A percentile compares a stretch with the other conserved stretches of the same genome.
Conservation (phyloP, 108 stramenopile species). For the Nitzschia sp. region DNA sequence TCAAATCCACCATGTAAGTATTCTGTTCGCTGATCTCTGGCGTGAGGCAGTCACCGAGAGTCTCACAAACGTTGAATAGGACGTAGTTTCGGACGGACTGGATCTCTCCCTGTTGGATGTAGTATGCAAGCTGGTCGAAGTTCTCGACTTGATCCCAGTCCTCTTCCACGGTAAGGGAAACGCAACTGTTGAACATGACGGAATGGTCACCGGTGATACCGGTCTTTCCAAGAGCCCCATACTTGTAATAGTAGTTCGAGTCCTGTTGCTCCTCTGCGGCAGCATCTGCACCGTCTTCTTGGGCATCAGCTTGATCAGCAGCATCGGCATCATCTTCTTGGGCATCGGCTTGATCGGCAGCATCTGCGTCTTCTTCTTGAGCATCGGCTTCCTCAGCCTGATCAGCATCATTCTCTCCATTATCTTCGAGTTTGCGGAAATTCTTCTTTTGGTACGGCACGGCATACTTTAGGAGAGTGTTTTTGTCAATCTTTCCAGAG, state of each 20-base stretch:
- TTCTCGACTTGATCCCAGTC: constrained; percentile 17
- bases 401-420: neutral
- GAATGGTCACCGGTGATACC: constrained; percentile 28
- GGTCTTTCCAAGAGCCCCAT: constrained; percentile 1
- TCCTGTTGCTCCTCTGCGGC: constrained; percentile 3
- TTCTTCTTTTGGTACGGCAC: constrained; percentile 1
- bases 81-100: constrained; percentile 53
- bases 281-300: neutral
- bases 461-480: constrained; percentile 6
- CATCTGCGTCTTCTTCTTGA: constrained; percentile 7
- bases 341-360: too few relatives aligned
- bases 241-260: neutral
- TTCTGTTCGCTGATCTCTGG: constrained; percentile 32
- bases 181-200: constrained; percentile 29
- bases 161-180: constrained; percentile 26
- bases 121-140: constrained; percentile 11
- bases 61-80: constrained; percentile 58
- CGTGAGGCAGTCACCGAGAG: constrained; percentile 40
- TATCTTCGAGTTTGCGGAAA: too few relatives aligned
- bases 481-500: constrained; percentile 6
- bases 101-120: constrained; percentile 32
- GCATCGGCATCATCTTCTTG: constrained; percentile 7
- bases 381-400: too few relatives aligned
- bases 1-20: constrained; percentile 52
- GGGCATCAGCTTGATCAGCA: too few relatives aligned